Evolutionary conservation across 2,329 filamentous ascomycete genomes (phyloP), one percentile per base, ranked within the genome.

Genomic region (Plenodomus tracheiphilus): DNA sequence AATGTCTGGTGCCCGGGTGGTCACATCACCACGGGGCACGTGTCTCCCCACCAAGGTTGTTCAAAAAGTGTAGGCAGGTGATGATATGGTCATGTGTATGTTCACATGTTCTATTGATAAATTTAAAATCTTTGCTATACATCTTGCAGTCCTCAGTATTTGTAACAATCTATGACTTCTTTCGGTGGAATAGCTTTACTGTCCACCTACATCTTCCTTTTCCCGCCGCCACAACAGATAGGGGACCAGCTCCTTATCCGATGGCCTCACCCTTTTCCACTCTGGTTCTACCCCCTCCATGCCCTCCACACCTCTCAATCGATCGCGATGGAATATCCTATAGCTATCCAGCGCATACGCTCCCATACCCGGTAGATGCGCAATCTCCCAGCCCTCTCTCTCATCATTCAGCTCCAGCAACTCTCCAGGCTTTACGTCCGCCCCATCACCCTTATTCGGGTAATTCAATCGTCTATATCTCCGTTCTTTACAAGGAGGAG

Each of bases 201-300:
- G n/a, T n/a, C 22, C 22, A 6, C 22, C 22, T 10, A 6, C 22
- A 5, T 10, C 22, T 22, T 96, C 89, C 39, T 86, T 84, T 74
- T 94, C 82, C 91, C 92, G 96, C 84, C 91, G 89, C 91, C 92
- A 97, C 34, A 87, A 81, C 64, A 97, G 72, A 73, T 85, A 96
- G 0, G 90, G 91, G 37, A 89, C 81, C n/a, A 97, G 75, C 71
- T 97, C 92, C 73, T 96, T 97, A 71, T 97, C 92, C 37, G 79
- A 75, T 0, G 92, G 91, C 41, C 88, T 68, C 1, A 96, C 91
- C 2, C 89, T 82, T 81, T 91, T 94, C 92, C 92, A 97, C 71
- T 97, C 92, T 0, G 91, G 89, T 61, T 91, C 85, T 65, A 92
- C 91, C 13, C 21, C 58, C 3, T 48, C 45, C 10, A 91, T 90